These are phyloP conservation scores for Cynara cardunculus DNA, from an alignment of 129 eudicot genomes.

Conservation along the genomic window DNA sequence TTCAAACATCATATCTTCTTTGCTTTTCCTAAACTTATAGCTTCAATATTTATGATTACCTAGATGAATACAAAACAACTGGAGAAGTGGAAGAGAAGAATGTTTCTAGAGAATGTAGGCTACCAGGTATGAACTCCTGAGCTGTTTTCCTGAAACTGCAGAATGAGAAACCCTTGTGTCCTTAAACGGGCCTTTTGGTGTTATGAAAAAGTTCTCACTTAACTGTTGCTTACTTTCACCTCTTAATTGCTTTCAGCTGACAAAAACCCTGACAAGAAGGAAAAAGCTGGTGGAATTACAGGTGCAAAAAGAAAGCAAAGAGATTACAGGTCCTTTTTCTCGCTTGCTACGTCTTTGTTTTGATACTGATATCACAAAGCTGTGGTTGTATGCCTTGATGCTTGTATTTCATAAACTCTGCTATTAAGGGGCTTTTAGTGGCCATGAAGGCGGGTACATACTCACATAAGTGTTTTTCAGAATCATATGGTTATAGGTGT, in stretches of 20 bases:
- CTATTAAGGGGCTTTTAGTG: not conserved
- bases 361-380: not conserved
- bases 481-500: not conserved
- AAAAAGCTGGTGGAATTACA: slow-evolving; percentile 23
- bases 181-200: slow-evolving; percentile 11
- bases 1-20: slow-evolving; percentile 8
- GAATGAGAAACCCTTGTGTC: slow-evolving; percentile 11
- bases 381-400: slow-evolving; percentile 7
- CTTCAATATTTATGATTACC: slow-evolving; percentile 26
- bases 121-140: slow-evolving; percentile 46
- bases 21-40: slow-evolving; percentile 24
- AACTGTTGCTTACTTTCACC: slow-evolving; percentile 24
- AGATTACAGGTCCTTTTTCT: slow-evolving; percentile 48
- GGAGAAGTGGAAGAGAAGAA: slow-evolving; percentile 30
- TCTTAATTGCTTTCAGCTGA: slow-evolving; percentile 33
- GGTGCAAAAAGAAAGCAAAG: slow-evolving; percentile 65
- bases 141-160: slow-evolving; percentile 1
- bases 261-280: slow-evolving; percentile 30
- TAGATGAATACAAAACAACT: slow-evolving; percentile 31
- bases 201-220: slow-evolving; percentile 1
- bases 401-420: not conserved
- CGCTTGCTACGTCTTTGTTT: not conserved
- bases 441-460: not conserved
- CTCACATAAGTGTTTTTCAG: too few species aligned
- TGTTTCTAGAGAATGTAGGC: slow-evolving; percentile 23